Conservation (phyloP, 768 basidiomycete genomes). For the Calocybe gangraenosa region DNA sequence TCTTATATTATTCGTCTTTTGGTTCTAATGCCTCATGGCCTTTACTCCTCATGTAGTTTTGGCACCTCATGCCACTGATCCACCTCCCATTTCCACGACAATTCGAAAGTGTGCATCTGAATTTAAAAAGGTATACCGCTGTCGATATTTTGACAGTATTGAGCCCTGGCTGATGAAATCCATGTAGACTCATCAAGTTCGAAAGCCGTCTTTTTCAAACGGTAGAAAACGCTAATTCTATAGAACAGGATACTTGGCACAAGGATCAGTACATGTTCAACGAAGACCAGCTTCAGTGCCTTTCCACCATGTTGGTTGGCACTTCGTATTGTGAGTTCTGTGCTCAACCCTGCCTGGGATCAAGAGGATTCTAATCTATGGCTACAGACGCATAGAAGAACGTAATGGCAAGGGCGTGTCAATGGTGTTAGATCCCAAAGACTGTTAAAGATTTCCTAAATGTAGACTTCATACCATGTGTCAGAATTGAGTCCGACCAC, state of each 20-base stretch:
- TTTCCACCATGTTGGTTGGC: slow-evolving; percentile 86
- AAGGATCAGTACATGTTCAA: slow-evolving; percentile 84
- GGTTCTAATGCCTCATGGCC: slow-evolving; percentile 7
- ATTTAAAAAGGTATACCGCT: slow-evolving; percentile 66
- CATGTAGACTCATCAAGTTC: slow-evolving; percentile 59
- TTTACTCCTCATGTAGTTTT: slow-evolving; percentile 44
- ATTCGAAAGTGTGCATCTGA: slow-evolving; percentile 83
- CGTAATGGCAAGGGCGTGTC: neutral
- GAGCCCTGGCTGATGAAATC: slow-evolving; percentile 13
- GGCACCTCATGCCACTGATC: slow-evolving; percentile 77
- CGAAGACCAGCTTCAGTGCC: slow-evolving; percentile 84
- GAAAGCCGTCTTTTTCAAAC: slow-evolving; percentile 8
- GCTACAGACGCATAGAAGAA: slow-evolving; percentile 12
- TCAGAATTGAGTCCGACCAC: neutral
- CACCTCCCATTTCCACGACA: slow-evolving; percentile 86
- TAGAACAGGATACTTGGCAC: slow-evolving; percentile 80
- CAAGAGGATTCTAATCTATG: neutral
- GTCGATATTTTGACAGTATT: slow-evolving; percentile 7
- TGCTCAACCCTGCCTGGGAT: neutral
- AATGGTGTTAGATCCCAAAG: too few relatives aligned
- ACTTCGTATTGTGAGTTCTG: slow-evolving; percentile 75
- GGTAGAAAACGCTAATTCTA: slow-evolving; percentile 10
- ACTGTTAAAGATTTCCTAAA: too few relatives aligned
- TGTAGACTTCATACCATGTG: neutral
- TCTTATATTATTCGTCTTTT: neutral